These are phyloP conservation scores for Tuber calosporum DNA, from an alignment of 495 filamentous ascomycete genomes.

Conservation along the genomic window DNA sequence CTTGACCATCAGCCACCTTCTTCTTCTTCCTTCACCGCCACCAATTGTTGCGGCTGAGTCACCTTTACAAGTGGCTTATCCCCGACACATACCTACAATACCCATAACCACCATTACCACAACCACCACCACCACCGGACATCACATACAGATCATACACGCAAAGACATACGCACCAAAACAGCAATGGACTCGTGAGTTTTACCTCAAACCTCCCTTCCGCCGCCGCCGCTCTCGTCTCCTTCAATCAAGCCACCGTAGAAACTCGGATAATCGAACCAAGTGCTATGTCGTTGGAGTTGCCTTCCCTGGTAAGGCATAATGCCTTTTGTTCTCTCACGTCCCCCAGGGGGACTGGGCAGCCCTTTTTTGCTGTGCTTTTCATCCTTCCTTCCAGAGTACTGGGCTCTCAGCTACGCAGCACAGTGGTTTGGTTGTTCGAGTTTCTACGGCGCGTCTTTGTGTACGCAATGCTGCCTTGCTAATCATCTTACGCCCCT, in stretches of 20 bases:
- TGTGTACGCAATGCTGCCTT: not conserved
- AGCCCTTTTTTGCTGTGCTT: not conserved
- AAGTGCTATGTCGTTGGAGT: not conserved
- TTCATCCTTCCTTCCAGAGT: constrained; percentile 4
- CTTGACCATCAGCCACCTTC: not conserved
- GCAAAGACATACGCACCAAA: not conserved
- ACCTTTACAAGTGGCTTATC: not conserved
- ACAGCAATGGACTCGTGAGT: constrained; percentile 39
- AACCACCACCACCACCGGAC: constrained; percentile 2
- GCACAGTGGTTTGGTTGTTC: not conserved
- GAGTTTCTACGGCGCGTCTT: not conserved
- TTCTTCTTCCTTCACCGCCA: not conserved
- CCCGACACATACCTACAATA: not conserved
- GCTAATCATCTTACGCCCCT: constrained; percentile 8
- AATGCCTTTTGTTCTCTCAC: not conserved
- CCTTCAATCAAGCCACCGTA: not conserved
- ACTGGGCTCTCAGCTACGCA: constrained; percentile 2
- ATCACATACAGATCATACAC: constrained; percentile 13
- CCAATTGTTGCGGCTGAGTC: not conserved
- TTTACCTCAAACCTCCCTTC: not conserved
- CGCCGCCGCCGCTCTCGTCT: not conserved
- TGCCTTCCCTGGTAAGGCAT: not conserved
- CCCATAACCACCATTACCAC: not conserved
- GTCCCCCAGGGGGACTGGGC: not conserved
- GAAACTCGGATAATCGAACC: not conserved